Evolutionary conservation across 169 alveolate species (phyloP), one percentile per base, ranked within the genome.

Genomic region (Eimeria falciformis): DNA sequence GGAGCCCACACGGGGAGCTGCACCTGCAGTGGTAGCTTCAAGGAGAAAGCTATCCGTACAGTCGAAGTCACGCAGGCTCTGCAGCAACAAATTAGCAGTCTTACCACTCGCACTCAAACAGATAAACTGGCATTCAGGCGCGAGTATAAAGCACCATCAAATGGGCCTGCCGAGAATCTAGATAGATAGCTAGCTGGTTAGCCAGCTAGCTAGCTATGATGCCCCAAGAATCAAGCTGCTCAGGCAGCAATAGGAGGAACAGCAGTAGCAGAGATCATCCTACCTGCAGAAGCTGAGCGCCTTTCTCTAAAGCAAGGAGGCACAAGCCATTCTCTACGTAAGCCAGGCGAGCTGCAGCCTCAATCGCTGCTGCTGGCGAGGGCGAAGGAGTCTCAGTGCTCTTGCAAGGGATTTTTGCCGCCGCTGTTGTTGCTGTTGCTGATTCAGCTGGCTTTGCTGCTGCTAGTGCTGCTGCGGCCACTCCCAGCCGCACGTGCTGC

Each of bases 11-110:
- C 75, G 89, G 21, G 56, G 43, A 43, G 77, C 58, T 12, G 89
- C 77, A 18, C 89, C 75, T 3, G 62, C 56, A 6, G 77, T 75
- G 58, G 73, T 55, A 37, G 89, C 89, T 66, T 81, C 89, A 50
- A 81, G 75, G 56, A 81, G 77, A 66, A 81, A 81, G 89, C 89
- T 81, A n/a, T 81, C 77, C 11, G 89, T 45, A 17, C 77, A 50
- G 58, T 81, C 89, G 37, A 81, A 81, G 55, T 81, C 75, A 18
- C 89, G 89, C 23, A 81, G 23, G 75, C 89, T 81, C 89, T 81
- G 89, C 75, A 81, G 89, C 75, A 81, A 25, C 58, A 55, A 23
- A 81, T 25, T 27, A 1, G 55, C 89, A 81, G 2, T 50, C 18
- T 50, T 21, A 50, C 18, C 62, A 12, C 11, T 12, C 62, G 18